Percentiles rank a stretch among this genome's conserved stretches.
Evolutionary conservation across 139 green algal genomes (phyloP).

Genomic region (Micractinium sp.): DNA sequence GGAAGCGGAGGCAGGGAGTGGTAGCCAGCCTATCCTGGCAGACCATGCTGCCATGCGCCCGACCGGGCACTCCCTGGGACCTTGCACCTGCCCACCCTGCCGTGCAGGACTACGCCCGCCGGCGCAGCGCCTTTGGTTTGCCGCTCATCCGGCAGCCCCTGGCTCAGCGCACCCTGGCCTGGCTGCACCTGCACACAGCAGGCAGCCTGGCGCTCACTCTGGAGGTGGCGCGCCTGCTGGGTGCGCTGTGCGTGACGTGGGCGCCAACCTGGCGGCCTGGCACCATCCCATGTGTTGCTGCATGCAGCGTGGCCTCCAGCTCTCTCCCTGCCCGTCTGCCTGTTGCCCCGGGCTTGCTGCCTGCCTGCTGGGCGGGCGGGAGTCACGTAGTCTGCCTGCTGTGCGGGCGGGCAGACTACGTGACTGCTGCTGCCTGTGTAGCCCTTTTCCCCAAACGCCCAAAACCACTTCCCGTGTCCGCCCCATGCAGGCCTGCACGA

Average conservation of each 20-base stretch:
- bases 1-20: not conserved
- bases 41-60: not conserved
- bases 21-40: too few relatives aligned
- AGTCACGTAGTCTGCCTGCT: not conserved
- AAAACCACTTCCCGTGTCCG: not conserved
- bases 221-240: conserved; percentile 36
- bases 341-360: too few relatives aligned
- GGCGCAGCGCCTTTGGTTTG: conserved; percentile 4
- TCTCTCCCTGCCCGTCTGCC: not conserved
- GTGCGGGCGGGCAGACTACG: not conserved
- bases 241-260: not conserved
- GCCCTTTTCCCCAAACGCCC: not conserved
- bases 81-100: not conserved
- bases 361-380: not conserved
- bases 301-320: not conserved
- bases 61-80: not conserved
- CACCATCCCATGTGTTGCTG: not conserved
- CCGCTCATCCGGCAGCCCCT: conserved; percentile 27
- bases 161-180: conserved; percentile 32
- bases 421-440: not conserved
- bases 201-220: conserved; percentile 28
- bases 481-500: conserved; percentile 20
- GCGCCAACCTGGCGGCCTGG: not conserved
- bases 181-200: conserved; percentile 22
- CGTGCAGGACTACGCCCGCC: conserved; percentile 32